phyloP scores from a whole-genome alignment of 352 stramenopile species.

The Paralagenidium karlingii region DNA sequence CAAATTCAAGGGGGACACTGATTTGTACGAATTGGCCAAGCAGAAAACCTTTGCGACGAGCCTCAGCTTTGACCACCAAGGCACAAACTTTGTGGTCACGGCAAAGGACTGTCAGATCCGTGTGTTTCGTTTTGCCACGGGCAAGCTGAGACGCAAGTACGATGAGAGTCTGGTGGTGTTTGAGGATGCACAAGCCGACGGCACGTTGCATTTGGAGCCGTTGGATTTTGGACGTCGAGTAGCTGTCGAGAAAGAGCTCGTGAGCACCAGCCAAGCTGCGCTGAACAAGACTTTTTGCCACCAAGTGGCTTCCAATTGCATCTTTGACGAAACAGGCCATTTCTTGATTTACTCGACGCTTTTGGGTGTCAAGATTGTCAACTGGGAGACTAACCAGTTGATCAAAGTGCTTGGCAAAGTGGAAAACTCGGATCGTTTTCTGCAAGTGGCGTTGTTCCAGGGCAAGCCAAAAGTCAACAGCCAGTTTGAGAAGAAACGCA shows the following conservation, averaged over 20 bases:
- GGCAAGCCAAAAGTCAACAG: conserved; percentile 92
- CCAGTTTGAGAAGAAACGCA: conserved; percentile 87
- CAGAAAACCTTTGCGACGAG: conserved; percentile 71
- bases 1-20: conserved; percentile 93
- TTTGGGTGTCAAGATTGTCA: conserved; percentile 95
- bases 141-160: conserved; percentile 83
- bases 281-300: no score
- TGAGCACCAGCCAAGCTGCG: conserved; percentile 13
- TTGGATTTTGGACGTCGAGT: conserved; percentile 82
- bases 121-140: conserved; percentile 78
- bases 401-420: conserved; percentile 87
- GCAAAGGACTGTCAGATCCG: conserved; percentile 83
- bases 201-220: conserved; percentile 62
- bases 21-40: conserved; percentile 94
- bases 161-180: conserved; percentile 85
- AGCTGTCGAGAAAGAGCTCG: conserved; percentile 76
- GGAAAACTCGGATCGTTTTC: conserved; percentile 94
- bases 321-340: conserved; percentile 94
- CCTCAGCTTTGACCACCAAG: conserved; percentile 56
- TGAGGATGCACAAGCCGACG: conserved; percentile 72
- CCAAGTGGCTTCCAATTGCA: conserved; percentile 52
- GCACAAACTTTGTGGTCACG: conserved; percentile 75
- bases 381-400: conserved; percentile 90
- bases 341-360: conserved; percentile 94
- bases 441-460: conserved; percentile 89